Conservation (phyloP, 164 flowering plant genomes). For the Houttuynia cordata region DNA sequence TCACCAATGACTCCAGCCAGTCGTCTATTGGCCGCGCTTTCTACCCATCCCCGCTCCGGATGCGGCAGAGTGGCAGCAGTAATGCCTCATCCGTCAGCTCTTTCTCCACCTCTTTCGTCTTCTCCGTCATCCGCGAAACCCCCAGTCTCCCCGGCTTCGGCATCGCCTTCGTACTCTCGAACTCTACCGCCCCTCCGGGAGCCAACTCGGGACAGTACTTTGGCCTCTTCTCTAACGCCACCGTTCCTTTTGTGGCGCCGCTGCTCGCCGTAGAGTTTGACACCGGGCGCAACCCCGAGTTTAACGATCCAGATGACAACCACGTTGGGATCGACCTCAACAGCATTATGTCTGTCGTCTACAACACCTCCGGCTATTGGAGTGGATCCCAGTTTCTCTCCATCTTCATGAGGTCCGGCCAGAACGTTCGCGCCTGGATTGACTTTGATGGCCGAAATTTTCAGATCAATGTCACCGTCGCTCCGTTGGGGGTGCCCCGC, state of each 20-base stretch:
- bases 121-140: slow-evolving; percentile 53
- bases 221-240: slow-evolving; percentile 49
- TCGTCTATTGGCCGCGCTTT: slow-evolving; percentile 60
- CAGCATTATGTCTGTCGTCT: slow-evolving; percentile 26
- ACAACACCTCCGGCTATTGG: slow-evolving; percentile 36
- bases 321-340: slow-evolving; percentile 71
- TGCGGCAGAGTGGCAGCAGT: slow-evolving; percentile 12
- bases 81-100: slow-evolving; percentile 23
- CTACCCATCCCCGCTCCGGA: slow-evolving; percentile 29
- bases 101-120: slow-evolving; percentile 67
- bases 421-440: slow-evolving; percentile 70
- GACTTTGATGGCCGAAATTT: slow-evolving; percentile 42
- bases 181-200: slow-evolving; percentile 40
- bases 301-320: slow-evolving; percentile 57
- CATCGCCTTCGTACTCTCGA: slow-evolving; percentile 57
- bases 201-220: slow-evolving; percentile 68
- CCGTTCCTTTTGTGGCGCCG: slow-evolving; percentile 25
- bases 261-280: slow-evolving; percentile 78
- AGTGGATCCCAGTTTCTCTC: slow-evolving; percentile 21
- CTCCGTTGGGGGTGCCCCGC: slow-evolving; percentile 28
- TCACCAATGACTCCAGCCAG: slow-evolving; percentile 53
- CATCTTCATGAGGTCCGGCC: slow-evolving; percentile 46
- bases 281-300: slow-evolving; percentile 57
- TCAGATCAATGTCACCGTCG: slow-evolving; percentile 60
- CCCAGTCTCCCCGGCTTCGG: slow-evolving; percentile 60